Conservation (phyloP, 164 flowering plant genomes). For the Cinnamomum micranthum region DNA sequence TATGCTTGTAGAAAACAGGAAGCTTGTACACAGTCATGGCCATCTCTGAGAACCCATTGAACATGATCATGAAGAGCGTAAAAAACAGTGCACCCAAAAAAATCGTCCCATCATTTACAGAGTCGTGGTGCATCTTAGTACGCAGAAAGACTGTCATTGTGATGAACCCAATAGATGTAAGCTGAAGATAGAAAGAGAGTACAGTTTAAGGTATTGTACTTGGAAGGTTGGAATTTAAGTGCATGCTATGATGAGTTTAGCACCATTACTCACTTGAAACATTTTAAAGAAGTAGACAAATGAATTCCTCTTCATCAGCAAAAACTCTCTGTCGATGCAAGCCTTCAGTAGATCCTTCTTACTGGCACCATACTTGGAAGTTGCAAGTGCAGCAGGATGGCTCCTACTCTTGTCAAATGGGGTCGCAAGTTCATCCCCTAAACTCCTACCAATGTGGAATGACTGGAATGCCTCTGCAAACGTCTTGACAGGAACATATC, state of each 20-base stretch:
- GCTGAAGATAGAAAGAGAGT: slow-evolving; percentile 25
- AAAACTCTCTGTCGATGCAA: slow-evolving; percentile 35
- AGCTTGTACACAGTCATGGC: slow-evolving; percentile 37
- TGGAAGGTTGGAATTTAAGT: slow-evolving; percentile 1
- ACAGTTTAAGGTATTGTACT: not conserved
- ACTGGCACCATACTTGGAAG: slow-evolving; percentile 34
- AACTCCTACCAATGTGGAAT: slow-evolving; percentile 39
- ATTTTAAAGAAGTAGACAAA: slow-evolving; percentile 52
- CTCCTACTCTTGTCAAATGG: slow-evolving; percentile 46
- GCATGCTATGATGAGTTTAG: not conserved
- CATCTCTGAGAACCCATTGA: slow-evolving; percentile 45
- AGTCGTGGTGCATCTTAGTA: slow-evolving; percentile 23
- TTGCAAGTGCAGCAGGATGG: slow-evolving; percentile 57
- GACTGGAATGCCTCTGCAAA: slow-evolving; percentile 58
- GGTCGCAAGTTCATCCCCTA: slow-evolving; percentile 41
- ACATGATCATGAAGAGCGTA: slow-evolving; percentile 20
- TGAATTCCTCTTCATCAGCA: slow-evolving; percentile 58
- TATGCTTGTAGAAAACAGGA: slow-evolving; percentile 61
- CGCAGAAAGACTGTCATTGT: slow-evolving; percentile 40
- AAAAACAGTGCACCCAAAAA: slow-evolving; percentile 44
- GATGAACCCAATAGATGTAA: slow-evolving; percentile 26
- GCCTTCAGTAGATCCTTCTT: slow-evolving; percentile 45
- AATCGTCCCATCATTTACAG: slow-evolving; percentile 31
- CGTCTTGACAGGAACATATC: slow-evolving; percentile 34
- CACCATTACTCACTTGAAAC: slow-evolving; percentile 31